Evolutionary conservation across 345 rosid species (phyloP).

Genomic region (Limnanthes douglasii): DNA sequence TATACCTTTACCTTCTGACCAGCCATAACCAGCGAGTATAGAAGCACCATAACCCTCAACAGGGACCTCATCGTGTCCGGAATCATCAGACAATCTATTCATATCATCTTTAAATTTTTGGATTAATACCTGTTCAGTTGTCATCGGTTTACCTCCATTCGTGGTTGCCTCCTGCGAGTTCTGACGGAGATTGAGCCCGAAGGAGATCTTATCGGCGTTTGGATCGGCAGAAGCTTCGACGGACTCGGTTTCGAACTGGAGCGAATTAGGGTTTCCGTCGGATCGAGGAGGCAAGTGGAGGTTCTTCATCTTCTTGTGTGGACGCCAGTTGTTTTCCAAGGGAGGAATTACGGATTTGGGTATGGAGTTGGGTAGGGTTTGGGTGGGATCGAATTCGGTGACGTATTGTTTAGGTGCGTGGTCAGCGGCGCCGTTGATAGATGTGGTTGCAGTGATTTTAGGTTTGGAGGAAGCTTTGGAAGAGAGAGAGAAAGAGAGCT

Average conservation of each 20-base stretch:
- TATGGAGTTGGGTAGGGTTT: conserved; percentile 16
- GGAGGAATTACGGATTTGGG: conserved; percentile 38
- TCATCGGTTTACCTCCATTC: neutral
- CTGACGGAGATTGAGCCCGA: conserved; percentile 55
- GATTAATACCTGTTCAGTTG: conserved; percentile 22
- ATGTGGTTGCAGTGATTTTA: conserved; percentile 7
- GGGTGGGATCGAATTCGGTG: conserved; percentile 44
- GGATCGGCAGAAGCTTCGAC: conserved; percentile 9
- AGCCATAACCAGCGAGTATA: conserved; percentile 71
- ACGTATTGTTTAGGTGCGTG: conserved; percentile 20
- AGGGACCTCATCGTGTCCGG: conserved; percentile 43
- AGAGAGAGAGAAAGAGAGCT: conserved; percentile 45
- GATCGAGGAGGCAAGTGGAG: conserved; percentile 30
- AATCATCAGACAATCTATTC: conserved; percentile 47
- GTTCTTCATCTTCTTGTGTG: conserved; percentile 49
- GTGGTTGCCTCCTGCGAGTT: neutral
- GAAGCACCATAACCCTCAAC: conserved; percentile 70
- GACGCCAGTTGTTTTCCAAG: conserved; percentile 35
- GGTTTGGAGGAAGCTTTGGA: conserved; percentile 23
- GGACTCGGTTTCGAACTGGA: conserved; percentile 32
- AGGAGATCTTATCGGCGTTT: conserved; percentile 16
- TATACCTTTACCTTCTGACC: conserved; percentile 71
- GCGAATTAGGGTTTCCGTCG: conserved; percentile 16
- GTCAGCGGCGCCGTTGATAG: conserved; percentile 10
- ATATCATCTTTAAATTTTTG: conserved; percentile 41